Evolutionary conservation across 305 asterid species (phyloP), one percentile per base, ranked within the genome.

Genomic region (Fraxinus dipetala): DNA sequence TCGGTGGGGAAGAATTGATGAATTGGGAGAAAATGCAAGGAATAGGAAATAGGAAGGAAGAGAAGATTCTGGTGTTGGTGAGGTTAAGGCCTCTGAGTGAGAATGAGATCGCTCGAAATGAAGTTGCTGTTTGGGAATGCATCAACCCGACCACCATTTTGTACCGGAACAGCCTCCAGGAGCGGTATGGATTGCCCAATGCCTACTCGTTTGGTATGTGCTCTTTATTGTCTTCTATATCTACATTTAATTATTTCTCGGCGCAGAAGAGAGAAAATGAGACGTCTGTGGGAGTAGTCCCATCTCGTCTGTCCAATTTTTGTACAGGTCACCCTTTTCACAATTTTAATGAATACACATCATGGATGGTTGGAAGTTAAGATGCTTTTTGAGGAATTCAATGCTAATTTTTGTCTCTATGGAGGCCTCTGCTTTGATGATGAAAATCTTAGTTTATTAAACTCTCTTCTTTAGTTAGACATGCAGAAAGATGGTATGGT

Each of bases 61-160:
- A 96, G 87, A 96, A 93, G 91, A 94, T 96, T 82, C 73, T 94
- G 85, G 99, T 96, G 74, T 83, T 92, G 82, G 98, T 94, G 85
- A 93, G 99, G 86, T 85, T 96, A 85, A 94, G 99, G 87, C 99
- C 99, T 84, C 70, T 96, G 87, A 89, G 91, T 85, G 98, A 92
- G 78, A 94, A 90, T 89, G 99, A 96, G 93, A 87, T 90, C 67
- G 76, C 87, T 14, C 87, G 84, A 83, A 86, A 86, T 73, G 99
- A 96, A 80, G 98, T 93, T 82, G 87, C 90, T 2, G 99, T 94
- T 75, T 96, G 99, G 99, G 98, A 96, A 86, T 96, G 99, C 90
- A 93, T 96, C 81, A 93, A 96, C 75, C 88, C 96, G 5, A 90
- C 94, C 84, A 91, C 98, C 80, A 88, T 95, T 87, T 88, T 95